These are phyloP conservation scores for Multifurca ochricompacta DNA, from an alignment of 768 basidiomycete genomes.

Conservation along the genomic window DNA sequence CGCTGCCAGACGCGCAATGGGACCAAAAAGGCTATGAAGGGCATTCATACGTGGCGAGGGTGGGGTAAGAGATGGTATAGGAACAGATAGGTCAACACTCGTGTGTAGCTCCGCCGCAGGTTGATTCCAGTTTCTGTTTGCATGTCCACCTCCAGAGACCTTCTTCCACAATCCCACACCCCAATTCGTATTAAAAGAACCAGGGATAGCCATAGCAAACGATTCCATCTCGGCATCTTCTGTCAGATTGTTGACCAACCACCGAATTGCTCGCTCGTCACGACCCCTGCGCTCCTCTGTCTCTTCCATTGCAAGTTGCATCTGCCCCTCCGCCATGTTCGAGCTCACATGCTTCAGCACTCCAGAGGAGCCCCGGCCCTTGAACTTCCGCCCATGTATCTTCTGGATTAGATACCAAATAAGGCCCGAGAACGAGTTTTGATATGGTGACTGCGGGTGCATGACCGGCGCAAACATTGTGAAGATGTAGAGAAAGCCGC, in stretches of 20 bases:
- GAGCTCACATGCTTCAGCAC: background rate
- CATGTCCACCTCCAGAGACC: background rate
- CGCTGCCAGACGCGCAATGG: background rate
- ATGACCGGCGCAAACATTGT: conserved; percentile 4
- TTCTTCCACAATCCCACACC: background rate
- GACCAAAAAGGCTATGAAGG: background rate
- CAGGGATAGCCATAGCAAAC: background rate
- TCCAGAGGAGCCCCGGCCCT: background rate
- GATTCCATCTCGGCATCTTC: background rate
- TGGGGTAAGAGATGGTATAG: background rate
- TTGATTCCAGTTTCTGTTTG: background rate
- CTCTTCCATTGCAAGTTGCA: background rate
- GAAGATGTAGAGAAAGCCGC: conserved; percentile 13
- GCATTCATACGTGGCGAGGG: background rate
- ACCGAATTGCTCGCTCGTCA: background rate
- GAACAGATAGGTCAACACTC: background rate
- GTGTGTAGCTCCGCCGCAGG: background rate
- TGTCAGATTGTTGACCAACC: background rate
- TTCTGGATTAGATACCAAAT: conserved; percentile 3
- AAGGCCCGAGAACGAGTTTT: background rate
- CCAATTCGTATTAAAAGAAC: background rate
- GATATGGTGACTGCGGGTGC: conserved; percentile 6
- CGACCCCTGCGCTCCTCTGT: no score
- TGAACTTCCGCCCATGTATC: background rate
- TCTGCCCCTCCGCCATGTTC: background rate